A percentile compares a stretch with the other conserved stretches of the same genome.
Conservation (phyloP, 768 basidiomycete species). For the Amylocystis lapponica region DNA sequence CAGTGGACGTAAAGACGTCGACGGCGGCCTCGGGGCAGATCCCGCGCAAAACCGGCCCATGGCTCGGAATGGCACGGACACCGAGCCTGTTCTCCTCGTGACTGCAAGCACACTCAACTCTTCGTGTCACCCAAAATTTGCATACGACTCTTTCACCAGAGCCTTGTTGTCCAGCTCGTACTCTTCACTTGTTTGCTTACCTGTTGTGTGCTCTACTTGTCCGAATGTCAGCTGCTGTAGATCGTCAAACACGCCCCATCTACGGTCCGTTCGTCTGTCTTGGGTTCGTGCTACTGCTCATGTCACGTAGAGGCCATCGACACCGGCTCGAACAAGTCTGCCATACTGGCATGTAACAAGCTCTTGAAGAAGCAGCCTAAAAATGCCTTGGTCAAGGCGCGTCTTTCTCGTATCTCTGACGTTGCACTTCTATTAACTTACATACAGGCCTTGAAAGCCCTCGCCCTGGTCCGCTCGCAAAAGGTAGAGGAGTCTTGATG, state of each 20-base stretch:
- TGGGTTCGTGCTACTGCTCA: not conserved
- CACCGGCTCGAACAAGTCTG: conserved; percentile 81
- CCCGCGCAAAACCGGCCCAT: too few relatives aligned
- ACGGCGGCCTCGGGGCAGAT: too few relatives aligned
- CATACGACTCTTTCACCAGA: conserved; percentile 7
- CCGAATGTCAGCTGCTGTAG: conserved; percentile 55
- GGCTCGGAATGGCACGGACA: too few relatives aligned
- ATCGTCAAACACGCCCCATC: conserved; percentile 81
- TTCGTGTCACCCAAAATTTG: conserved; percentile 15
- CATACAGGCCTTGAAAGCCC: conserved; percentile 73
- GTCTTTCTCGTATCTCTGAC: not conserved
- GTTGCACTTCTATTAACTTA: not conserved
- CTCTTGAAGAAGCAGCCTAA: conserved; percentile 80
- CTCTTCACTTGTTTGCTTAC: not conserved
- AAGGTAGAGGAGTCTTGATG: conserved; percentile 79
- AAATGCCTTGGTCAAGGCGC: conserved; percentile 65
- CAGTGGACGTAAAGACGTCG: too few relatives aligned
- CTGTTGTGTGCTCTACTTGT: not conserved
- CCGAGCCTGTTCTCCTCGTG: conserved; percentile 2
- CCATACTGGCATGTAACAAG: conserved; percentile 81
- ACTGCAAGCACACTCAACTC: too few relatives aligned
- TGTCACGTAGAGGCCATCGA: conserved; percentile 70
- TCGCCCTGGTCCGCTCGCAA: conserved; percentile 77
- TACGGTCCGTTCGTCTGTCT: conserved; percentile 58
- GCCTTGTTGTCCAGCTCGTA: not conserved